Conservation (phyloP, 805 yeast genomes). For the Scheffersomyces lignosus region DNA sequence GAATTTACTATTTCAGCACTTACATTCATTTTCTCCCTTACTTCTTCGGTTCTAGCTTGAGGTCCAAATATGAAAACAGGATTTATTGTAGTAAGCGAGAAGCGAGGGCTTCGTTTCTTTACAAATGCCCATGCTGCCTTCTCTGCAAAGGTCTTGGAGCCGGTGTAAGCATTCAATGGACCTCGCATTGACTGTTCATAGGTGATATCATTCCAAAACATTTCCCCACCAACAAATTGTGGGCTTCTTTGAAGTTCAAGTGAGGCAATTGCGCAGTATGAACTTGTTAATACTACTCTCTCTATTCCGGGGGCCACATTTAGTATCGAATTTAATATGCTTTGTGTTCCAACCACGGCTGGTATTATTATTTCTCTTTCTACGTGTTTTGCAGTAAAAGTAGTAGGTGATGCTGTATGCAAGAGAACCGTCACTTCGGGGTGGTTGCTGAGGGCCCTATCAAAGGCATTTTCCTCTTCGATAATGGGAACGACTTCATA, state of each 20-base stretch:
- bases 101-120: background rate
- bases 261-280: constrained; percentile 49
- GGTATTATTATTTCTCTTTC: background rate
- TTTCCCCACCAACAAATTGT: background rate
- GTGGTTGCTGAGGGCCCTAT: constrained; percentile 23
- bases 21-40: constrained; percentile 24
- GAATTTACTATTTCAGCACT: constrained; percentile 16
- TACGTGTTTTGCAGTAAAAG: background rate
- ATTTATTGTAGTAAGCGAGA: background rate
- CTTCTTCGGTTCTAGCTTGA: constrained; percentile 32
- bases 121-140: background rate
- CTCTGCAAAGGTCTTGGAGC: background rate
- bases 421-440: constrained; percentile 6
- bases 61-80: background rate
- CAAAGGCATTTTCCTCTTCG: constrained; percentile 24
- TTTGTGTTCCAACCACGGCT: background rate
- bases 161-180: constrained; percentile 25
- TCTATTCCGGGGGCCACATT: constrained; percentile 25
- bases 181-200: constrained; percentile 30
- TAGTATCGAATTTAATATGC: background rate
- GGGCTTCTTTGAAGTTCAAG: constrained; percentile 5
- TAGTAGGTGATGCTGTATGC: background rate
- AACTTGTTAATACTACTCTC: constrained; percentile 49
- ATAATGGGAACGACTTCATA: constrained; percentile 25
- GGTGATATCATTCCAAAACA: constrained; percentile 10